Evolutionary conservation across 768 basidiomycete genomes (phyloP).

Genomic region (Mycena rosella): DNA sequence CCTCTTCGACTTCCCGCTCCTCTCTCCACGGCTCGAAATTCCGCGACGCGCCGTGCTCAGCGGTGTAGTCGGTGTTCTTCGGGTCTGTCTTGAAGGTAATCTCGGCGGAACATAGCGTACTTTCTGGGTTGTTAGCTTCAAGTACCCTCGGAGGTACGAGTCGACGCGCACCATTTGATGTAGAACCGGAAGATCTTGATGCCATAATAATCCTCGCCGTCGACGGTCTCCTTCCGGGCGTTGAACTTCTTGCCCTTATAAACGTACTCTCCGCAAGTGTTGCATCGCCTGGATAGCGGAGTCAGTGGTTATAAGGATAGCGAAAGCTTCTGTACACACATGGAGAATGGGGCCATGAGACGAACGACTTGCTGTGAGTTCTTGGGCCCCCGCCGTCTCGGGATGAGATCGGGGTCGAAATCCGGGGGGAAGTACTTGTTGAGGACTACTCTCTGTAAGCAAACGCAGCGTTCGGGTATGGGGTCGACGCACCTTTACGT

Average conservation of each 20-base stretch:
- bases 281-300: constrained; percentile 76
- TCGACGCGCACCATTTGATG: constrained; percentile 80
- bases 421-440: constrained; percentile 99
- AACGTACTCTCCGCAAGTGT: constrained; percentile 98
- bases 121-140: constrained; percentile 47
- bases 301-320: constrained; percentile 26
- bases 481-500: constrained; percentile 28
- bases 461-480: not conserved
- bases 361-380: constrained; percentile 98
- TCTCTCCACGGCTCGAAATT: constrained; percentile 99
- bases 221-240: constrained; percentile 97
- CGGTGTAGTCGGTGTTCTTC: constrained; percentile 93
- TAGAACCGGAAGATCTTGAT: constrained; percentile 97
- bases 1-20: constrained; percentile 80
- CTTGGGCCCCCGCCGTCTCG: constrained; percentile 89
- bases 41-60: constrained; percentile 96
- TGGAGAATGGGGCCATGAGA: constrained; percentile 99
- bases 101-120: constrained; percentile 95
- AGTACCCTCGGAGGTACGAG: not conserved
- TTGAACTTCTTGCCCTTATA: constrained; percentile 99
- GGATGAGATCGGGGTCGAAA: constrained; percentile 97
- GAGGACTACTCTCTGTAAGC: constrained; percentile 64
- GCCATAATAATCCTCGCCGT: constrained; percentile 97
- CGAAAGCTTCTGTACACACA: constrained; percentile 63
- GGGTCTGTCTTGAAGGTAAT: constrained; percentile 99